phyloP scores from a whole-genome alignment of 352 stramenopile species.

The Phytophthora palmivora region DNA sequence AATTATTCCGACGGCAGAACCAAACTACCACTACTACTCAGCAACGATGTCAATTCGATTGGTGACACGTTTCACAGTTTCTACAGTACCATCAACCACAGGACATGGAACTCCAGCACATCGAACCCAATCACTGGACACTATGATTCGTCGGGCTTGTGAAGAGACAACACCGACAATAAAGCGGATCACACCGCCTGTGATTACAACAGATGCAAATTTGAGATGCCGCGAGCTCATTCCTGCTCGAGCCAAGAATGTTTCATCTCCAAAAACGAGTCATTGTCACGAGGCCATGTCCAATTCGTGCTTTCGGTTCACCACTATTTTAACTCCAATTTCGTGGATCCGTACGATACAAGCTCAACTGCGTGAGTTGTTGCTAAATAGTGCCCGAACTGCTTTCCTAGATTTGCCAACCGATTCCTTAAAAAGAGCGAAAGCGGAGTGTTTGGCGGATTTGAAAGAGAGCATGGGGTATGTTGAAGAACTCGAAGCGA shows the following conservation, averaged over 20 bases:
- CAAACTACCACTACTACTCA: too few relatives aligned
- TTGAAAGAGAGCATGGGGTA: constrained; percentile 43
- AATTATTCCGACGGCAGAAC: too few relatives aligned
- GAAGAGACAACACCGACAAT: background rate
- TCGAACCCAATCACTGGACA: too few relatives aligned
- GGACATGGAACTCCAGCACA: too few relatives aligned
- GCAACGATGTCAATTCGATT: too few relatives aligned
- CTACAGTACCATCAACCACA: too few relatives aligned
- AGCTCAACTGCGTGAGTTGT: background rate
- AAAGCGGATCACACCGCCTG: too few relatives aligned
- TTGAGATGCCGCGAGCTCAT: too few relatives aligned
- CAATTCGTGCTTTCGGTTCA: background rate
- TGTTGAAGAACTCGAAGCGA: constrained; percentile 31
- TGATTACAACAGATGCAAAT: too few relatives aligned
- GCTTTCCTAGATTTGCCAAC: background rate
- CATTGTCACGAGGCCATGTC: background rate
- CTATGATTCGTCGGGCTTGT: background rate
- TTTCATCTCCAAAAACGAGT: background rate
- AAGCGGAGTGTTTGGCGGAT: constrained; percentile 26
- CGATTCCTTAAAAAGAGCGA: constrained; percentile 13
- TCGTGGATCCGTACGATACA: background rate
- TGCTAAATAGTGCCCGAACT: background rate
- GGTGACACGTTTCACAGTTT: too few relatives aligned
- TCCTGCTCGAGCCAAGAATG: too few relatives aligned
- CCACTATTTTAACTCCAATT: background rate